Evolutionary conservation across 306 rosid species (phyloP), one percentile per base, ranked within the genome.

Genomic region (Oxytropis ochrocephala): DNA sequence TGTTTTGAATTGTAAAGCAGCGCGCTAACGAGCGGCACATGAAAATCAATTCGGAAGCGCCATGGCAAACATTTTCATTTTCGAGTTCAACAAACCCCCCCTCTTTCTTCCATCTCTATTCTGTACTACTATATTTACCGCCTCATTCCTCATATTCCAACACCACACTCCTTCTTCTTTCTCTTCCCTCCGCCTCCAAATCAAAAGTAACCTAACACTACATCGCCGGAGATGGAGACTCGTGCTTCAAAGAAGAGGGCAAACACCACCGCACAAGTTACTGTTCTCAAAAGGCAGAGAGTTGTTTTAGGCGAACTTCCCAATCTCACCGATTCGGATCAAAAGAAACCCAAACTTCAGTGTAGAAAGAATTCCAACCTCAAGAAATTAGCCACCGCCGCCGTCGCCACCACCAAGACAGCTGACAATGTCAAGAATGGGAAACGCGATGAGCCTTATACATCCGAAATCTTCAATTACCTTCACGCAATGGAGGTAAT

Each of bases 401-500:
- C n/a, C n/a, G n/a, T n/a, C 2, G 3, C 43, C 6, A 7, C 42
- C 1, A 5, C 42, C 0, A 38, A 38, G 43, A 3, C 11, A 38
- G 11, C 8, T 38, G 43, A 6, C 43, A 1, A 3, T 38, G 11
- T 7, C 8, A 38, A 38, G 8, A 8, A 38, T 38, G 43, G 43
- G 3, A 6, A 38, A 0, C 8, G 11, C 8, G 43, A 38, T 1
- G 39, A 52, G 18, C 13, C 64, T 12, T 73, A 63, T 52, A 47
- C 16, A 4, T 53, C 78, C 0, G 47, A 64, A 14, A 84, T 92
- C 27, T 35, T 70, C 29, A 58, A 54, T 0, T 85, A 92, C 80
- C 89, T 86, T 58, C 88, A 75, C 35, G 36, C 58, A n/a, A 76
- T 85, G 65, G 98, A 89, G 96, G 98, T 89, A 74, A 66, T 49